Conservation (phyloP, 305 asterid species). For the Solanum hybrid region DNA sequence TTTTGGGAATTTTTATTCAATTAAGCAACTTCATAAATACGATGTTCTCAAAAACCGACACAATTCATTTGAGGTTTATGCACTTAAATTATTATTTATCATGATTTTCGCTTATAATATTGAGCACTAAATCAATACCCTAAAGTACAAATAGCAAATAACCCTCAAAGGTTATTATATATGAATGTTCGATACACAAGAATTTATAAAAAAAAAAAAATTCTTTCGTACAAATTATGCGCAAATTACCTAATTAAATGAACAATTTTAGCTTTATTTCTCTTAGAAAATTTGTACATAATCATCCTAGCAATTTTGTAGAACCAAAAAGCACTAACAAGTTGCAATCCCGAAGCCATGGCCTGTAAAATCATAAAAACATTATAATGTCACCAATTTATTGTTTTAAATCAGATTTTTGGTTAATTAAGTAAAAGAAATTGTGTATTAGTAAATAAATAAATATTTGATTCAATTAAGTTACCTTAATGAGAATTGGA, state of each 20-base stretch:
- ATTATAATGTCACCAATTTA: not conserved
- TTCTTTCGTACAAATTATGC: not conserved
- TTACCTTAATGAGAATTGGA: conserved; percentile 75
- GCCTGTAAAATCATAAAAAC: conserved; percentile 28
- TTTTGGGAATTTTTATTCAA: too few relatives aligned
- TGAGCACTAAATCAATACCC: not conserved
- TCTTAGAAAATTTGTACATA: conserved; percentile 40
- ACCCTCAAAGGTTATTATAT: too few relatives aligned
- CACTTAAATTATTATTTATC: not conserved
- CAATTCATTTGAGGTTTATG: too few relatives aligned
- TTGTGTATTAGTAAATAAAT: not conserved
- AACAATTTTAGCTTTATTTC: conserved; percentile 1
- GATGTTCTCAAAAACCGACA: too few relatives aligned
- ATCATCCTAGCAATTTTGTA: conserved; percentile 74
- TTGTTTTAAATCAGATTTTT: not conserved
- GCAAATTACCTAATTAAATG: not conserved
- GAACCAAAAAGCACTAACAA: conserved; percentile 84
- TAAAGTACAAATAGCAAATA: not conserved
- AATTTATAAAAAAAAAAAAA: too few relatives aligned
- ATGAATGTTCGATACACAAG: not conserved
- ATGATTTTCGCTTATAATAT: not conserved
- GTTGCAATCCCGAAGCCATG: conserved; percentile 68
- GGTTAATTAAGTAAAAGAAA: not conserved
- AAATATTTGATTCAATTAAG: not conserved
- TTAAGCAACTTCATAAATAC: too few relatives aligned